Conservation (phyloP, 495 filamentous ascomycete species). For the Gamarada debralockiae region DNA sequence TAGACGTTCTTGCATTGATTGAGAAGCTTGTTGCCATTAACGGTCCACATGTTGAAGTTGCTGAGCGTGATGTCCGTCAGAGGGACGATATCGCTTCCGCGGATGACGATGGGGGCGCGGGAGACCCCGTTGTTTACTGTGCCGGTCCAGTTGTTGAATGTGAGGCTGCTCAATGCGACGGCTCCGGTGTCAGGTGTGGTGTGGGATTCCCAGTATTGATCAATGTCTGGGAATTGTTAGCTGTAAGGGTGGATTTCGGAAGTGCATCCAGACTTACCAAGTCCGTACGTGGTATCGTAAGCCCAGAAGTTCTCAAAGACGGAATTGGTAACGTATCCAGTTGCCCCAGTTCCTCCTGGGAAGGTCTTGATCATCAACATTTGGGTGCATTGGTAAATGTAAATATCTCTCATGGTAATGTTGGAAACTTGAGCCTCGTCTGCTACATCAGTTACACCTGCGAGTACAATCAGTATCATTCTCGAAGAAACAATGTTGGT, state of each 20-base stretch:
- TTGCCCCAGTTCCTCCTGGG: constrained; percentile 50
- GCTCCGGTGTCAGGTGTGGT: constrained; percentile 37
- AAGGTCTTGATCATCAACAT: constrained; percentile 60
- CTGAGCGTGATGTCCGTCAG: constrained; percentile 46
- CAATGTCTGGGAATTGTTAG: constrained; percentile 36
- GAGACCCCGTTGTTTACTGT: constrained; percentile 43
- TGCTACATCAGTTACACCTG: constrained; percentile 20
- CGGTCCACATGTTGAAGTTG: constrained; percentile 57
- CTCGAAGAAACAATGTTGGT: background rate
- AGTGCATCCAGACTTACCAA: constrained; percentile 39
- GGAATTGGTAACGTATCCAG: constrained; percentile 43
- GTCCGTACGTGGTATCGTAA: constrained; percentile 35
- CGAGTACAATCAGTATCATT: constrained; percentile 18
- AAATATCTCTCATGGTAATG: too few relatives aligned
- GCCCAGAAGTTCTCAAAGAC: constrained; percentile 53
- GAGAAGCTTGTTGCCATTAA: constrained; percentile 37
- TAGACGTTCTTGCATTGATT: constrained; percentile 49
- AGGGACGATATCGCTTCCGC: constrained; percentile 42
- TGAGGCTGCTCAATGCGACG: constrained; percentile 45
- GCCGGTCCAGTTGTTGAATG: constrained; percentile 52
- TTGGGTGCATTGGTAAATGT: constrained; percentile 47
- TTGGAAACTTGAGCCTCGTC: constrained; percentile 25
- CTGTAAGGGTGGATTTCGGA: constrained; percentile 41
- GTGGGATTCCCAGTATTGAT: constrained; percentile 48
- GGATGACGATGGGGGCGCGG: constrained; percentile 46